These are phyloP conservation scores for peach (Prunus persica) DNA, from an alignment of 306 rosid species.

Conservation along the genomic window DNA sequence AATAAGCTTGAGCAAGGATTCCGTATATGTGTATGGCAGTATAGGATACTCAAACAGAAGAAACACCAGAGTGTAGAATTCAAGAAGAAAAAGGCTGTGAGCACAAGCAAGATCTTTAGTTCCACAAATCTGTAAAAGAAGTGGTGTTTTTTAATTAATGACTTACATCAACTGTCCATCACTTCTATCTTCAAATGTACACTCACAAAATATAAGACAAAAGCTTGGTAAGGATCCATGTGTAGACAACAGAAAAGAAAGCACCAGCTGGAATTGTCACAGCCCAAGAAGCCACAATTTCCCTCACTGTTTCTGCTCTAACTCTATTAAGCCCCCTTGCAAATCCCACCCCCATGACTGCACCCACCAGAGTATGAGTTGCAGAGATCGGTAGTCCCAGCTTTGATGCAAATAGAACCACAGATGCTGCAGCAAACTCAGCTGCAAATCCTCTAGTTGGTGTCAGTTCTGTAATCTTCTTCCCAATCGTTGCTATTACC, in stretches of 20 bases:
- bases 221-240: conserved; percentile 85
- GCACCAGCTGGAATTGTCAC: conserved; percentile 95
- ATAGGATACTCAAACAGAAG: not conserved
- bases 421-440: conserved; percentile 95
- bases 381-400: conserved; percentile 86
- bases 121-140: conserved; percentile 20
- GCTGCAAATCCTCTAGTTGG: conserved; percentile 99
- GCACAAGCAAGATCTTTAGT: conserved; percentile 4
- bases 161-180: conserved; percentile 23
- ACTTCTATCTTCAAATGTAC: conserved; percentile 18
- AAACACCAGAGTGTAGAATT: not conserved
- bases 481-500: conserved; percentile 94
- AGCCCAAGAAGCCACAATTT: conserved; percentile 85
- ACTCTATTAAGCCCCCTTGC: conserved; percentile 92
- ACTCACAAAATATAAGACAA: conserved; percentile 64
- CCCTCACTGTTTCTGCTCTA: conserved; percentile 91
- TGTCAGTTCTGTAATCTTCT: conserved; percentile 90
- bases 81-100: not conserved
- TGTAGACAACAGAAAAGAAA: conserved; percentile 61
- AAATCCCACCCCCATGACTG: conserved; percentile 98
- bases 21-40: not conserved
- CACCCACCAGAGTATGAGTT: conserved; percentile 93
- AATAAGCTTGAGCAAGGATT: not conserved
- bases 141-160: conserved; percentile 19
- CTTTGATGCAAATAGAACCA: conserved; percentile 85